Evolutionary conservation across 768 basidiomycete species (phyloP).

Genomic region (Podaxis sp.): DNA sequence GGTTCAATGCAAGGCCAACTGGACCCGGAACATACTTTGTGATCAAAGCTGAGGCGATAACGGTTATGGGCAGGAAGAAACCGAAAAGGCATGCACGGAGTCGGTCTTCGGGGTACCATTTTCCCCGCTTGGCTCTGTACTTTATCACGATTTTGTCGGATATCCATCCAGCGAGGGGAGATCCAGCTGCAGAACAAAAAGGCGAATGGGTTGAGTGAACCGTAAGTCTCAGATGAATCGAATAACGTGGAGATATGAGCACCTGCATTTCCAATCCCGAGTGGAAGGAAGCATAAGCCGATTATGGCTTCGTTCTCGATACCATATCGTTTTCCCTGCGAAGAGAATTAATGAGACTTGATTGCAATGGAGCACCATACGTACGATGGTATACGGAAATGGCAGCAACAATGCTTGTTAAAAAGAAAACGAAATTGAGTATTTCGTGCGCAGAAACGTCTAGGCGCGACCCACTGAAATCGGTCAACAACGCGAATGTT

Average conservation of each 20-base stretch:
- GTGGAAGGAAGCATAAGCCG: slow-evolving; percentile 56
- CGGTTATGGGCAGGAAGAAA: slow-evolving; percentile 50
- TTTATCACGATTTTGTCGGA: slow-evolving; percentile 51
- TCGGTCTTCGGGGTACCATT: slow-evolving; percentile 69
- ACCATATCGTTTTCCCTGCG: slow-evolving; percentile 53
- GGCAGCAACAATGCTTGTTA: slow-evolving; percentile 50
- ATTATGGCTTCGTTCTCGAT: slow-evolving; percentile 54
- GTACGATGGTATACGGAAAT: slow-evolving; percentile 62
- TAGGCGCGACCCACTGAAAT: slow-evolving; percentile 29
- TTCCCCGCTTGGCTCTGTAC: slow-evolving; percentile 43
- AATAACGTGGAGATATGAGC: slow-evolving; percentile 16
- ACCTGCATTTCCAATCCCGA: slow-evolving; percentile 59
- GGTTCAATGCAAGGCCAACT: slow-evolving; percentile 43
- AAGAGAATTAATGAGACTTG: neutral
- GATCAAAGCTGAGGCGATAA: slow-evolving; percentile 42
- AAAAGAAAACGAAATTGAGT: neutral
- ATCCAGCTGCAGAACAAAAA: slow-evolving; percentile 40
- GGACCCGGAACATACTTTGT: slow-evolving; percentile 45
- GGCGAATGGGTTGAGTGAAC: neutral
- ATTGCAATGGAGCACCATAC: slow-evolving; percentile 17
- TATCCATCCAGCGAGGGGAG: slow-evolving; percentile 52
- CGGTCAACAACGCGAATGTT: slow-evolving; percentile 25
- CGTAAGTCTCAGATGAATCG: neutral
- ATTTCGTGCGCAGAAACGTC: neutral
- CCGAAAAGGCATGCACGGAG: slow-evolving; percentile 48